phyloP scores from a whole-genome alignment of 2,329 filamentous ascomycete species.

The Harringtonia lauricola region DNA sequence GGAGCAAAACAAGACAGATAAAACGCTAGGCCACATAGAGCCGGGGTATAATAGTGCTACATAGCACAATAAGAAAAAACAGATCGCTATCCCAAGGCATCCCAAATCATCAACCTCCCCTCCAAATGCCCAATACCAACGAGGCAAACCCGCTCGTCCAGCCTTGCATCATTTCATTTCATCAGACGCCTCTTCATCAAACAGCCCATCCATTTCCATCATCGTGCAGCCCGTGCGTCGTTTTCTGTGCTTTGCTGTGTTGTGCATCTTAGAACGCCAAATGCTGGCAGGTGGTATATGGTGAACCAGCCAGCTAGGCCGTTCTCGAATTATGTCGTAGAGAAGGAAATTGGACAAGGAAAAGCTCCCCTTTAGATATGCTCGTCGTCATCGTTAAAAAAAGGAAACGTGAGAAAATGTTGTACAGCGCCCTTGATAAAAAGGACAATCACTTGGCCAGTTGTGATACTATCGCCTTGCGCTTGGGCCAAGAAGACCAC shows the following conservation, averaged over 20 bases:
- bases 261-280: too few relatives aligned
- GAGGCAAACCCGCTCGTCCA: background rate
- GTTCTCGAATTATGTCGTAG: too few relatives aligned
- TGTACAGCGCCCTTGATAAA: background rate
- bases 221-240: too few relatives aligned
- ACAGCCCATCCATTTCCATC: too few relatives aligned
- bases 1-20: background rate
- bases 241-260: background rate
- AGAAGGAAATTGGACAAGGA: too few relatives aligned
- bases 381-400: background rate
- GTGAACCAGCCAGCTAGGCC: too few relatives aligned
- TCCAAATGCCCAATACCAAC: too few relatives aligned
- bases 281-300: too few relatives aligned
- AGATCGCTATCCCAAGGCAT: background rate
- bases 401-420: background rate
- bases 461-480: background rate
- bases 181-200: background rate
- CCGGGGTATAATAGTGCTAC: constrained; percentile 6
- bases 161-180: background rate
- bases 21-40: background rate
- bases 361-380: background rate
- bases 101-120: background rate
- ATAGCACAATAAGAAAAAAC: background rate
- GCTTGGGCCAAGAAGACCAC: constrained; percentile 7
- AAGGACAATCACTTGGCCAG: background rate